phyloP scores from a whole-genome alignment of 2,329 filamentous ascomycete genomes.

The Daldinia eschscholtzii region DNA sequence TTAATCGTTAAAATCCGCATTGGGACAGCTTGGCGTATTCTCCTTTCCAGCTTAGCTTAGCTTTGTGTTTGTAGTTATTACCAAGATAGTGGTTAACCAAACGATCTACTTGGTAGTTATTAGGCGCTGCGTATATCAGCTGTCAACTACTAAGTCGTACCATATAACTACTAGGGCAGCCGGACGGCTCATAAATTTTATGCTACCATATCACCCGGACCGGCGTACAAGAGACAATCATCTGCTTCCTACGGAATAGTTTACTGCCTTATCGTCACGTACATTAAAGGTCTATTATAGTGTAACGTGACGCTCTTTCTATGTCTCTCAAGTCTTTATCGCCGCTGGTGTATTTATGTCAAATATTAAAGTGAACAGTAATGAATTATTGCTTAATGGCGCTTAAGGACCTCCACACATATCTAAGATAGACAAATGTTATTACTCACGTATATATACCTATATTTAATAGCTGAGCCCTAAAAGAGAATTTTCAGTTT shows the following conservation, averaged over 20 bases:
- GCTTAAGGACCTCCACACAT: too few relatives aligned
- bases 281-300: background rate
- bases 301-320: background rate
- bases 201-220: background rate
- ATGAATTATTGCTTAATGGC: too few relatives aligned
- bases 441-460: too few relatives aligned
- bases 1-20: background rate
- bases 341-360: too few relatives aligned
- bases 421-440: too few relatives aligned
- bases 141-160: background rate
- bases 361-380: too few relatives aligned
- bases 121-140: background rate
- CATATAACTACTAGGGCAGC: background rate
- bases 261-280: too few relatives aligned
- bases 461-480: too few relatives aligned
- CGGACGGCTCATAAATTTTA: background rate
- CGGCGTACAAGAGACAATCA: background rate
- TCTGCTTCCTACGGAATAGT: background rate
- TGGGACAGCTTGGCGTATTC: background rate
- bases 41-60: background rate
- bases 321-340: background rate
- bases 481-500: too few relatives aligned
- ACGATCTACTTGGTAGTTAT: background rate
- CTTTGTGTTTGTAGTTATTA: background rate
- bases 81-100: background rate